Percentiles rank a stretch among this genome's conserved stretches.
Evolutionary conservation across 2,329 filamentous ascomycete genomes (phyloP).

Genomic region (Diaporthe longicolla): DNA sequence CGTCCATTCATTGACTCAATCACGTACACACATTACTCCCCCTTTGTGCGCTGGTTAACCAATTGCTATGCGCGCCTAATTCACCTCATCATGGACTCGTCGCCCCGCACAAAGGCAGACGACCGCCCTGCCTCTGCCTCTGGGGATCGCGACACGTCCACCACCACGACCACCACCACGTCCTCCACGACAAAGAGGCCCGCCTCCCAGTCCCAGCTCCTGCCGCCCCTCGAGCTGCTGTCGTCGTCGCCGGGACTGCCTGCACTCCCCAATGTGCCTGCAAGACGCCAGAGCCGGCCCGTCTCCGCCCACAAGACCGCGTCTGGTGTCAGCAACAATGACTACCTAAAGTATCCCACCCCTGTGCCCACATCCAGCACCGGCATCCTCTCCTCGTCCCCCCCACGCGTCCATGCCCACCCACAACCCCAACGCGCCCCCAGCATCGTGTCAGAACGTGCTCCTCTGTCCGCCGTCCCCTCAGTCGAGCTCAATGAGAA

Average conservation of each 20-base stretch:
- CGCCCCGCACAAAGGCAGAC: constrained; percentile 37
- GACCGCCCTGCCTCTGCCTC: constrained; percentile 37
- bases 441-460: constrained; percentile 80
- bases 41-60: constrained; percentile 4
- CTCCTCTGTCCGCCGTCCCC: constrained; percentile 87
- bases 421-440: constrained; percentile 71
- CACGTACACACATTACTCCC: neutral
- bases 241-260: constrained; percentile 80
- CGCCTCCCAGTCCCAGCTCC: constrained; percentile 70
- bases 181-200: constrained; percentile 66
- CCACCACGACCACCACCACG: neutral
- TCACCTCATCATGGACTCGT: constrained; percentile 39
- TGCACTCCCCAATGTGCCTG: constrained; percentile 68
- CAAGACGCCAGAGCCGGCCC: constrained; percentile 74
- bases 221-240: constrained; percentile 84
- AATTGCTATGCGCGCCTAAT: constrained; percentile 35
- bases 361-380: constrained; percentile 95
- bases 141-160: constrained; percentile 38
- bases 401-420: constrained; percentile 69
- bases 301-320: constrained; percentile 51
- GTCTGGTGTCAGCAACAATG: constrained; percentile 47
- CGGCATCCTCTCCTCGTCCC: constrained; percentile 89
- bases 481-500: constrained; percentile 84
- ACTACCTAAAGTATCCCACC: constrained; percentile 85
- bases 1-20: constrained; percentile 28